Base-by-base conservation (phyloP, 176 grass and related monocot genomes). In the Triticum turgidum region DNA sequence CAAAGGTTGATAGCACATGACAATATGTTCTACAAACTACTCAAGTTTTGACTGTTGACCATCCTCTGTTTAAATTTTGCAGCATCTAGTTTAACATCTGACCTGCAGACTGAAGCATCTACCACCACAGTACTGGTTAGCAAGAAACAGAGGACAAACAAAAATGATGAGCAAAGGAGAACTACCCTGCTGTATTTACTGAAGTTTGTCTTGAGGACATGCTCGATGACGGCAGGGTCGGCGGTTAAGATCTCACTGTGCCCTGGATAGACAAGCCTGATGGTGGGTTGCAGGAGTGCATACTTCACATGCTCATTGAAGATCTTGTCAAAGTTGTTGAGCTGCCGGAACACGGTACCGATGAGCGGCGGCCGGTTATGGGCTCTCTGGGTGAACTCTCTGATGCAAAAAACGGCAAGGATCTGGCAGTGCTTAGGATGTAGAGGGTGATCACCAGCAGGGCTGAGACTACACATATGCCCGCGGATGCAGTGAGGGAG, bases 121-220 rank as follows among this genome's bases (percentile, higher is more conserved):
- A 45, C 59, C 6, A 10, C 24, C 51, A 52, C 65, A 30, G 35
- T 84, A 47, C 6, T 49, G 34, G 21, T 42, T 11, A 47, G 45
- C 3, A 76, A n/a, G 9, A 54, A 58, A 64, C 7, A 38, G 21
- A 74, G 22, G 32, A 54, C 13, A 25, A 34, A 27, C 12, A 66
- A 41, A 47, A 4, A 77, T 2, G 59, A 65, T 24, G 7, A 22
- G 51, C 32, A 77, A 58, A 34, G 47, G 29, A 32, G 51, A 38
- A 42, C 30, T 52, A 92, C 89, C 92, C 89, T 94, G 61, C 80
- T 86, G 80, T 94, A 91, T 71, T 91, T 94, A 61, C 42, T 80
- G 92, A 94, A 94, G 64, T 69, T 94, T 34, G 80, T 84, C 77
- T 84, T 94, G 76, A 91, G 84, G 30, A 94, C 38, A 58, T 94